These are phyloP conservation scores for Buxus sempervirens DNA, from an alignment of 164 flowering plant genomes.

Conservation along the genomic window DNA sequence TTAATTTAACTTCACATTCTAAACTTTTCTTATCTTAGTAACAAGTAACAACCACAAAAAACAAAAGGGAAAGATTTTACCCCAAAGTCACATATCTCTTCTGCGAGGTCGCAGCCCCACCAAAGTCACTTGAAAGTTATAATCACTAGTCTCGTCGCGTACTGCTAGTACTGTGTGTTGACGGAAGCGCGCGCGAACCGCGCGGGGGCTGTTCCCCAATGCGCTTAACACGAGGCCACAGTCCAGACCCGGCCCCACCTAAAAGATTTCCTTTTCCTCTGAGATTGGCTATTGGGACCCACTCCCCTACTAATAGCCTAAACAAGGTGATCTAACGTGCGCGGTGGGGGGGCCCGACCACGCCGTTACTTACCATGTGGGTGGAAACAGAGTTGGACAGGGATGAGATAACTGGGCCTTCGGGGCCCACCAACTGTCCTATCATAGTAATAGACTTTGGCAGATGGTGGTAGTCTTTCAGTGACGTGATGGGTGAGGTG, in stretches of 20 bases:
- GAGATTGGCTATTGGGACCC: neutral
- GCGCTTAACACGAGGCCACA: slow-evolving; percentile 11
- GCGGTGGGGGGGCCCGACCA: neutral
- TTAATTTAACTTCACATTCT: too few species aligned
- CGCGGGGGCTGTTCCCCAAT: slow-evolving; percentile 69
- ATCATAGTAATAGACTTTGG: too few species aligned
- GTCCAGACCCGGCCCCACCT: neutral
- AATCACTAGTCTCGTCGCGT: neutral
- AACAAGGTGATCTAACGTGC: neutral
- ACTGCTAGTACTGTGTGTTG: neutral
- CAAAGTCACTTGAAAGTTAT: neutral
- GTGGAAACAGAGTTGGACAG: neutral
- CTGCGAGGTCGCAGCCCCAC: too few species aligned
- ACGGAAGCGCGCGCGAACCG: slow-evolving; percentile 53
- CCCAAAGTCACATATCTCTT: too few species aligned
- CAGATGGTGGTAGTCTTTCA: too few species aligned
- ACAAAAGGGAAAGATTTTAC: too few species aligned
- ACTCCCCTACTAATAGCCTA: neutral
- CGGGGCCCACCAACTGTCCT: too few species aligned
- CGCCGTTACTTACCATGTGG: neutral
- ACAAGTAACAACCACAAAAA: too few species aligned
- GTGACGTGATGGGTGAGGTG: too few species aligned
- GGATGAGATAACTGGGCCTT: too few species aligned
- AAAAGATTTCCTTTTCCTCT: neutral
- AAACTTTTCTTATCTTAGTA: too few species aligned